Percentiles rank a stretch among this genome's conserved stretches.
These are phyloP conservation scores for Xylaria arbuscula DNA, from an alignment of 2,329 filamentous ascomycete species.

Conservation along the genomic window DNA sequence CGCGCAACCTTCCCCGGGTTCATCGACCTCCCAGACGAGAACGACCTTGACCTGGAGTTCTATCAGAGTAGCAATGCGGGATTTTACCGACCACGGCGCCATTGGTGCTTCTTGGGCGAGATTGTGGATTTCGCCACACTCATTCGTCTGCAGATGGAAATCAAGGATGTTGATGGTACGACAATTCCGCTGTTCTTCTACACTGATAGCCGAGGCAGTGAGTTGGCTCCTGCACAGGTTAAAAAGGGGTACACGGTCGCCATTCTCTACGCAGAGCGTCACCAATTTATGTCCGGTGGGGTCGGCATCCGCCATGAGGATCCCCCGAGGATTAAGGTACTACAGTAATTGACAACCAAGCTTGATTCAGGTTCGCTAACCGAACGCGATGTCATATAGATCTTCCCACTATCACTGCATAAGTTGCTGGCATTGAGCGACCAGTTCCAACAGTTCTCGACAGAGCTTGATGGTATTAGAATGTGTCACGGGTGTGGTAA, in stretches of 20 bases:
- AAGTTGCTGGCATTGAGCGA: constrained; percentile 18
- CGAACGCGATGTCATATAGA: constrained; percentile 5
- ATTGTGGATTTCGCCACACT: constrained; percentile 3
- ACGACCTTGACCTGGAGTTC: constrained; percentile 1
- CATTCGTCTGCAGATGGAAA: constrained; percentile 22
- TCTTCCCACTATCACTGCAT: constrained; percentile 16
- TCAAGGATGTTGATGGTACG: constrained; percentile 16
- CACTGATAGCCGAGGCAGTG: constrained; percentile 20
- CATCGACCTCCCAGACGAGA: background rate
- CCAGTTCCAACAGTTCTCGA: constrained; percentile 17
- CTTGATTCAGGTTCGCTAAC: constrained; percentile 5
- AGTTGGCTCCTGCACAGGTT: constrained; percentile 3
- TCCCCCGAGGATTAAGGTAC: constrained; percentile 15
- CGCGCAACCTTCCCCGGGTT: constrained; percentile 20
- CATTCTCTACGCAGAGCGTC: constrained; percentile 15
- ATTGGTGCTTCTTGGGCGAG: constrained; percentile 27
- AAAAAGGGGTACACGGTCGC: constrained; percentile 21
- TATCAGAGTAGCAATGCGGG: background rate
- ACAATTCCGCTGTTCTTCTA: constrained; percentile 23
- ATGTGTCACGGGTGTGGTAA: constrained; percentile 23
- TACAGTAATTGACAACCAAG: background rate
- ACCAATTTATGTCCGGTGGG: background rate
- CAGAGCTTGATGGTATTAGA: constrained; percentile 8
- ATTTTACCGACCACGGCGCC: background rate
- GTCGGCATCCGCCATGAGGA: constrained; percentile 19